A percentile compares a stretch with the other conserved stretches of the same genome.
These are phyloP conservation scores for Claviceps pazoutovae DNA, from an alignment of 2,329 filamentous ascomycete genomes.

Conservation along the genomic window DNA sequence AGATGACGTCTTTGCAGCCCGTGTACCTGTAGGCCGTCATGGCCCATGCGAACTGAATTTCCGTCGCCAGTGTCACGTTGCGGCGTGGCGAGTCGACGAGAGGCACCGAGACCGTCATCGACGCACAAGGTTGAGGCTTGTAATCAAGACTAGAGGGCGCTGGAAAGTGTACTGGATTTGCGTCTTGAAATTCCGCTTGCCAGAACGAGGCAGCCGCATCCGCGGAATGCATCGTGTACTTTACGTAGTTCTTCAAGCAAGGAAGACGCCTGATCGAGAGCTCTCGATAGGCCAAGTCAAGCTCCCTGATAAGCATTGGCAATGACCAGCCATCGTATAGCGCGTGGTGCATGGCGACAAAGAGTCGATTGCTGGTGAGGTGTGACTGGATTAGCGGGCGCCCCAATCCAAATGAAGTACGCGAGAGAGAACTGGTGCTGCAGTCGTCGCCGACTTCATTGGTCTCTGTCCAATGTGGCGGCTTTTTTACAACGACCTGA, in stretches of 20 bases:
- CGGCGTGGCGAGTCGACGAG: background rate
- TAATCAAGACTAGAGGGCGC: background rate
- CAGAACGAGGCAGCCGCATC: background rate
- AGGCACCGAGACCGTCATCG: background rate
- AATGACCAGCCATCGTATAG: constrained; percentile 1
- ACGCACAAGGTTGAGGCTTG: background rate
- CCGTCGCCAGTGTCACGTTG: background rate
- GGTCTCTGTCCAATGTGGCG: background rate
- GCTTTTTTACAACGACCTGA: background rate
- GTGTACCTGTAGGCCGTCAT: background rate
- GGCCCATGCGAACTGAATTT: background rate
- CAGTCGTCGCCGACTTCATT: background rate
- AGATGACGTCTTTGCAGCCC: background rate
- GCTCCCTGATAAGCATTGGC: background rate
- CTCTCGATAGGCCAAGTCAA: background rate
- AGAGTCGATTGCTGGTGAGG: background rate
- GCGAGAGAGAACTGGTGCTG: background rate
- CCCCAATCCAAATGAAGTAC: background rate
- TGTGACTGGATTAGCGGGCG: background rate
- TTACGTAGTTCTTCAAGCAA: background rate
- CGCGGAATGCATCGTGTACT: background rate
- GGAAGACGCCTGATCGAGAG: background rate
- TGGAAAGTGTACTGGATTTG: background rate
- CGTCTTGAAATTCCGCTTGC: background rate
- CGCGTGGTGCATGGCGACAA: background rate